These are phyloP conservation scores for Pichia occidentalis DNA, from an alignment of 805 yeast species.

Conservation along the genomic window DNA sequence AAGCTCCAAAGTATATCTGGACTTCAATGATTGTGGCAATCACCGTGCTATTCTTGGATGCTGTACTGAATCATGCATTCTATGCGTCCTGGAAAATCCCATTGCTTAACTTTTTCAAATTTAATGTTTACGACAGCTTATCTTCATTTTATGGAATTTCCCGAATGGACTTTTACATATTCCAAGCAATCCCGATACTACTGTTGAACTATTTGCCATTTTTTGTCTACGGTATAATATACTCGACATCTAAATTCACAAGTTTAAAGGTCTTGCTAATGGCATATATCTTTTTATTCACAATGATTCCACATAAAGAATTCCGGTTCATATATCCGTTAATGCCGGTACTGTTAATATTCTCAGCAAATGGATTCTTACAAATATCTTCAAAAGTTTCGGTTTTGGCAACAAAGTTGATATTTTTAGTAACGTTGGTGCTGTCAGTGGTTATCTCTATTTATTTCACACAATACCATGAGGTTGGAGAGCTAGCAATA, in stretches of 20 bases:
- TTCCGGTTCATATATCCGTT: slow-evolving; percentile 83
- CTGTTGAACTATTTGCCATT: slow-evolving; percentile 62
- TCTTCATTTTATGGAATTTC: slow-evolving; percentile 81
- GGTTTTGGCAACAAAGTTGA: slow-evolving; percentile 6
- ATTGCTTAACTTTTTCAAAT: slow-evolving; percentile 59
- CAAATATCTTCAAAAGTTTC: slow-evolving; percentile 11
- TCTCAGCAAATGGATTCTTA: slow-evolving; percentile 38
- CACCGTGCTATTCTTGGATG: slow-evolving; percentile 32
- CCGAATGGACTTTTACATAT: slow-evolving; percentile 76
- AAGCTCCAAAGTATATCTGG: slow-evolving; percentile 4
- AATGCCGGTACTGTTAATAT: slow-evolving; percentile 61
- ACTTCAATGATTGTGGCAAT: slow-evolving; percentile 9
- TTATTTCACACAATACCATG: slow-evolving; percentile 61
- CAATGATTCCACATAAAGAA: slow-evolving; percentile 78
- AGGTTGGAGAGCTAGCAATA: slow-evolving; percentile 66
- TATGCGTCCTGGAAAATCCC: slow-evolving; percentile 59
- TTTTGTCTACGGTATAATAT: slow-evolving; percentile 37
- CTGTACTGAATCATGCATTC: slow-evolving; percentile 49
- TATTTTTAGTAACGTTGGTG: slow-evolving; percentile 7
- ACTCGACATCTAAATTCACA: slow-evolving; percentile 10
- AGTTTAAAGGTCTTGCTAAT: slow-evolving; percentile 26
- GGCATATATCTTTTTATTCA: slow-evolving; percentile 48
- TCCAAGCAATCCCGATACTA: slow-evolving; percentile 77
- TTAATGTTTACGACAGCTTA: slow-evolving; percentile 67
- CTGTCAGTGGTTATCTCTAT: slow-evolving; percentile 16